Percentiles rank a stretch among this genome's conserved stretches.
Conservation (phyloP, 371 early-diverging fungal species). For the Rhizopus delemar region DNA sequence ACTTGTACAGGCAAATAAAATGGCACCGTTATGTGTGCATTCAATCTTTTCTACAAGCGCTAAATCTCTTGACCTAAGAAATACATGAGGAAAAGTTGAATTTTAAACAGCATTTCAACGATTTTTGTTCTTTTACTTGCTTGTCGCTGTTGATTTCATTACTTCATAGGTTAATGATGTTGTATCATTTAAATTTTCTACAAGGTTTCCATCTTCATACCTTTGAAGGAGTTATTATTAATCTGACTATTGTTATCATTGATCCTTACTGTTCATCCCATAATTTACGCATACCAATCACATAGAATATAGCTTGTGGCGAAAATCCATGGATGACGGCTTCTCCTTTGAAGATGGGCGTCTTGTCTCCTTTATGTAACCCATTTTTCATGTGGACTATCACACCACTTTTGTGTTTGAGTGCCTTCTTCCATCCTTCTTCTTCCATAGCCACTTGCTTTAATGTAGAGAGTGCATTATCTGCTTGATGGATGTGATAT, state of each 20-base stretch:
- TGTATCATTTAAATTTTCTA: slow-evolving; percentile 56
- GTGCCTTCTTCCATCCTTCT: slow-evolving; percentile 68
- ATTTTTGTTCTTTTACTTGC: slow-evolving; percentile 36
- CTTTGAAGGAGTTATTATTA: slow-evolving; percentile 20
- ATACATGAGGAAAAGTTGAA: neutral
- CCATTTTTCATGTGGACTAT: slow-evolving; percentile 63
- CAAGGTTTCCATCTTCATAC: slow-evolving; percentile 57
- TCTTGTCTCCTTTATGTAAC: slow-evolving; percentile 50
- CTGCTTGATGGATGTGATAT: slow-evolving; percentile 48
- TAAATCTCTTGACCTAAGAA: slow-evolving; percentile 38
- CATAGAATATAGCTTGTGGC: slow-evolving; percentile 69
- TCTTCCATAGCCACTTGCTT: slow-evolving; percentile 42
- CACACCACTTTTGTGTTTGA: slow-evolving; percentile 70
- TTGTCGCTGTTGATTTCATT: slow-evolving; percentile 50
- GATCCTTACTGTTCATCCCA: slow-evolving; percentile 58
- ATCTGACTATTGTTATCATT: neutral
- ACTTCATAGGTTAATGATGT: slow-evolving; percentile 58
- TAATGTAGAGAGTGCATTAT: slow-evolving; percentile 40
- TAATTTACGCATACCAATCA: slow-evolving; percentile 65
- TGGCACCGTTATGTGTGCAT: slow-evolving; percentile 48
- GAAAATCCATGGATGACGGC: slow-evolving; percentile 62
- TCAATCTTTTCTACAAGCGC: slow-evolving; percentile 52
- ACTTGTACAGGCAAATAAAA: slow-evolving; percentile 68
- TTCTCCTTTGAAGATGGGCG: slow-evolving; percentile 67
- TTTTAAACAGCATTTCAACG: neutral